phyloP scores from a whole-genome alignment of 1,139 yeast genomes.

The Pichia sp. region DNA sequence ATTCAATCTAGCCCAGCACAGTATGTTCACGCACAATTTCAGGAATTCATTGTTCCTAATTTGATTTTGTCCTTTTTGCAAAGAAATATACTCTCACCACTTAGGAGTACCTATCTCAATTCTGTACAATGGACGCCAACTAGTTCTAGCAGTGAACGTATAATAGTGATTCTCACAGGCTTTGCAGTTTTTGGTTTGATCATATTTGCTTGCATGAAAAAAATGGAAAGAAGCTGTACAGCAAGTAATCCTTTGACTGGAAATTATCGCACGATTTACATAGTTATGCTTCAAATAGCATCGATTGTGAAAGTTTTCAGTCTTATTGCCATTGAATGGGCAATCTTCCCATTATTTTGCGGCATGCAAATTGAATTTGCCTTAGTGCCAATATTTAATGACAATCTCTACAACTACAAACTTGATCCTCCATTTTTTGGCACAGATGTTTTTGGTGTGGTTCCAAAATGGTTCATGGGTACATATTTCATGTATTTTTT shows the following conservation, averaged over 20 bases:
- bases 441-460: neutral
- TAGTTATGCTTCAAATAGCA: conserved; percentile 49
- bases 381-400: conserved; percentile 48
- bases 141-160: conserved; percentile 19
- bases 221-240: conserved; percentile 30
- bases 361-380: conserved; percentile 76
- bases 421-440: conserved; percentile 15
- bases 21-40: neutral
- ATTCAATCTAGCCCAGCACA: neutral
- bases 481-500: conserved; percentile 82
- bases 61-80: conserved; percentile 7
- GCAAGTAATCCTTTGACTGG: conserved; percentile 46
- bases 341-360: conserved; percentile 81
- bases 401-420: conserved; percentile 14
- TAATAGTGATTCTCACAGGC: conserved; percentile 33
- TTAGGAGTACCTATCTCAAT: conserved; percentile 17
- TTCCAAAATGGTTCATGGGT: conserved; percentile 64
- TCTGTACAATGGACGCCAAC: conserved; percentile 24
- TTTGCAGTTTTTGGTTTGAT: conserved; percentile 35
- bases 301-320: conserved; percentile 69
- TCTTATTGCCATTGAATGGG: conserved; percentile 73
- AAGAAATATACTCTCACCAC: conserved; percentile 25
- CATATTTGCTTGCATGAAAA: conserved; percentile 37
- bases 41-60: conserved; percentile 6
- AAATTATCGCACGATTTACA: conserved; percentile 45